Evolutionary conservation across 2,329 filamentous ascomycete genomes (phyloP).

Genomic region (Fusarium stilboides): DNA sequence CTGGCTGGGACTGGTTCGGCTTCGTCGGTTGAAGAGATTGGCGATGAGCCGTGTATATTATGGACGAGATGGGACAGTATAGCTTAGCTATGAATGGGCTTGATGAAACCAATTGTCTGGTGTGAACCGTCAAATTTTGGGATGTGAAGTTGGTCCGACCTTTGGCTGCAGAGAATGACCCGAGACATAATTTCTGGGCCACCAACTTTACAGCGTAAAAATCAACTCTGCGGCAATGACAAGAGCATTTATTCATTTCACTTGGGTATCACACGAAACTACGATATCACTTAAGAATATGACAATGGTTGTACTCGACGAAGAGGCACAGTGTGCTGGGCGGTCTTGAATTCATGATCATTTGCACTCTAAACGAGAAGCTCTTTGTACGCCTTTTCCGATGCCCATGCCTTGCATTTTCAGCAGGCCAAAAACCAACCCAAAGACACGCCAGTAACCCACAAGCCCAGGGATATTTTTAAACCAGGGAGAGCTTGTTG

Average conservation of each 20-base stretch:
- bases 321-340: slow-evolving; percentile 40
- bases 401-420: slow-evolving; percentile 58
- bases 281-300: slow-evolving; percentile 5
- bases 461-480: slow-evolving; percentile 61
- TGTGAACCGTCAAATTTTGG: neutral
- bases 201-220: neutral
- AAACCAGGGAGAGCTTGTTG: slow-evolving; percentile 98
- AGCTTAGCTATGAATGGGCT: neutral
- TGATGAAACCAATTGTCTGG: neutral
- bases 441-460: slow-evolving; percentile 56
- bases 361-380: slow-evolving; percentile 55
- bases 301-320: slow-evolving; percentile 11
- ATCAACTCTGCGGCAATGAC: neutral
- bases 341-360: slow-evolving; percentile 55
- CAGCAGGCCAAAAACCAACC: slow-evolving; percentile 56
- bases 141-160: neutral
- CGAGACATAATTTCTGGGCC: neutral
- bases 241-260: neutral
- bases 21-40: slow-evolving; percentile 15
- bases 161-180: too few relatives aligned
- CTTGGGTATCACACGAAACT: neutral
- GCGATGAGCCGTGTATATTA: slow-evolving; percentile 30
- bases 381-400: slow-evolving; percentile 57
- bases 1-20: slow-evolving; percentile 1
- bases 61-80: neutral